A percentile compares a stretch with the other conserved stretches of the same genome.
These are phyloP conservation scores for Brettanomyces sp. DNA, from an alignment of 805 yeast species.

Conservation along the genomic window DNA sequence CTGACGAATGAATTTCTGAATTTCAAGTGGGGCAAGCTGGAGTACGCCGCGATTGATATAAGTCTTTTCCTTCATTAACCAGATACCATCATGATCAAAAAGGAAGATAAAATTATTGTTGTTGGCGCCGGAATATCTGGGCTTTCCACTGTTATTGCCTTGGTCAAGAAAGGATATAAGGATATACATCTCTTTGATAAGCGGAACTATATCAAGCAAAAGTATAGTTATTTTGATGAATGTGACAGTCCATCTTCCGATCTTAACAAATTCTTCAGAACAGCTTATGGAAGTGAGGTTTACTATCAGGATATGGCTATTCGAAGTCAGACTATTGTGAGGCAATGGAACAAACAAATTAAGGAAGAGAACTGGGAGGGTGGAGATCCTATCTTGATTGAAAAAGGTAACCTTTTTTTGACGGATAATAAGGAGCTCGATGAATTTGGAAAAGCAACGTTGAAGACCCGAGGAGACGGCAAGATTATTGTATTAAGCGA, in stretches of 20 bases:
- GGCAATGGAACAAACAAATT: slow-evolving; percentile 18
- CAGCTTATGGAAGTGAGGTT: too few relatives aligned
- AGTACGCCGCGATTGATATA: too few relatives aligned
- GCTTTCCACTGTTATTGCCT: slow-evolving; percentile 1
- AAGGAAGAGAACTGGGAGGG: slow-evolving; percentile 15
- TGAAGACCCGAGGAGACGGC: slow-evolving; percentile 10
- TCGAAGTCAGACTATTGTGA: neutral
- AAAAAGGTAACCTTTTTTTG: slow-evolving; percentile 19
- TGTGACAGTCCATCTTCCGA: too few relatives aligned
- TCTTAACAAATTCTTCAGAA: too few relatives aligned
- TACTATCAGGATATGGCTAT: neutral
- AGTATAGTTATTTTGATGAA: too few relatives aligned
- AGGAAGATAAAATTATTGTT: neutral
- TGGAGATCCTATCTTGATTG: slow-evolving; percentile 17
- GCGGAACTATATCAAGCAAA: too few relatives aligned
- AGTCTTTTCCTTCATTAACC: too few relatives aligned
- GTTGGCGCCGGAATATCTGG: too few relatives aligned
- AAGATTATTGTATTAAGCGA: slow-evolving; percentile 13
- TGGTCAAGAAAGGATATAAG: slow-evolving; percentile 1
- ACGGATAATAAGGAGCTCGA: slow-evolving; percentile 14
- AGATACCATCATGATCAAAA: neutral
- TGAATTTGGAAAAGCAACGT: slow-evolving; percentile 13
- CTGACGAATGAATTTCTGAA: too few relatives aligned
- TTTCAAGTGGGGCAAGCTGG: too few relatives aligned
- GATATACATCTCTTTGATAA: slow-evolving; percentile 3